Conservation (phyloP, 2,329 filamentous ascomycete species). For the Fusarium heterosporum region DNA sequence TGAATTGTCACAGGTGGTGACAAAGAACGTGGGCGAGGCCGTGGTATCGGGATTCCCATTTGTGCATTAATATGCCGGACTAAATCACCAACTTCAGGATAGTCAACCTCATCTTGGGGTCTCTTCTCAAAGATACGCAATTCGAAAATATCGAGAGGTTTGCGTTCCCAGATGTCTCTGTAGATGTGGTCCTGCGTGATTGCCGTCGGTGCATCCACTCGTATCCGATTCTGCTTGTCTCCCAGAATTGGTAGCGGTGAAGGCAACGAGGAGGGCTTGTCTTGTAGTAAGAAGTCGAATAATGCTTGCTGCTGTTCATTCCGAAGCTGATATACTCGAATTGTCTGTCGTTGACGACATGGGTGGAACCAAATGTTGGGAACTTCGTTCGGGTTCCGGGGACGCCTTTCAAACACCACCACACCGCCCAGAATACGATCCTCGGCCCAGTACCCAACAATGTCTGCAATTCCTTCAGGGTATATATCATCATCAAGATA, state of each 20-base stretch:
- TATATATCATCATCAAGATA: conserved; percentile 33
- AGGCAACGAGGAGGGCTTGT: not conserved
- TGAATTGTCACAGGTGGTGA: not conserved
- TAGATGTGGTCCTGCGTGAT: conserved; percentile 24
- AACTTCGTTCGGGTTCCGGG: not conserved
- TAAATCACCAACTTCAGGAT: conserved; percentile 17
- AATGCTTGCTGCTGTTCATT: conserved; percentile 23
- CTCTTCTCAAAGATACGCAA: conserved; percentile 9
- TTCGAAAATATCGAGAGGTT: conserved; percentile 2
- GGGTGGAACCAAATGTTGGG: conserved; percentile 31
- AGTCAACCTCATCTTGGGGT: conserved; percentile 28
- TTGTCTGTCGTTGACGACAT: conserved; percentile 19
- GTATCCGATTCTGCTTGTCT: conserved; percentile 15
- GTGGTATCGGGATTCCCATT: not conserved
- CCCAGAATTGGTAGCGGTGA: conserved; percentile 20
- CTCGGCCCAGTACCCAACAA: conserved; percentile 34
- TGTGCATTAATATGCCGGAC: conserved; percentile 15
- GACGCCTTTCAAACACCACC: conserved; percentile 5
- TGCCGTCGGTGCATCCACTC: conserved; percentile 17
- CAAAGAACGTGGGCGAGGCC: not conserved
- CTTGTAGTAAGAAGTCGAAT: conserved; percentile 13
- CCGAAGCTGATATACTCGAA: conserved; percentile 26
- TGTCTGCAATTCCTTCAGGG: conserved; percentile 17
- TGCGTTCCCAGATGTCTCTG: conserved; percentile 31
- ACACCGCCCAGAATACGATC: conserved; percentile 28